Evolutionary conservation across 257 asterid species (phyloP), one percentile per base, ranked within the genome.

Genomic region (Sherardia arvensis): DNA sequence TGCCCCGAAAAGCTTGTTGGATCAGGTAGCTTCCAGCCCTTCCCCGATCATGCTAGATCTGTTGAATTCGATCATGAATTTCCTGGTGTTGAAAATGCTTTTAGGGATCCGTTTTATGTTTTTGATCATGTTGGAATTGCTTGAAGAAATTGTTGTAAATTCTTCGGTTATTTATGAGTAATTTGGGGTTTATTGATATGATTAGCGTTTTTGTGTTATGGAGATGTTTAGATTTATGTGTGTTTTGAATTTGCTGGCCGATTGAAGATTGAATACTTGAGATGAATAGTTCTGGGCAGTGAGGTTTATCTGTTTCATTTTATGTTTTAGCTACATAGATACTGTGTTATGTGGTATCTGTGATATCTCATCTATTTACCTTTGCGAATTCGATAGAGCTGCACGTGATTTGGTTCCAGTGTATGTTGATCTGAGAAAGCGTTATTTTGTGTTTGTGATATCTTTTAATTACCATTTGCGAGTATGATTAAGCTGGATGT

Each of bases 1-100:
- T 4, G 4, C 76, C 84, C 78, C 67, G 61, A 59, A n/a, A n/a
- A 64, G 54, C 45, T 43, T 22, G 43, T 78, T 48, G 78, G 81
- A 73, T 73, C 81, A 70, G 78, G 81, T 77, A 62, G 2, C 17
- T 30, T 18, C 27, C 61, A 4, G 11, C 7, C 21, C 20, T 8
- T n/a, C 2, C 17, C 29, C 0, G 38, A 3, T 45, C 28, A 40
- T 27, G 38, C 12, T 55, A 55, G 68, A 63, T 62, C 51, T 26
- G n/a, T 65, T 5, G 30, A 20, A 0, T 49, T 36, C 23, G 55
- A n/a, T 65, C 33, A 7, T 32, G 53, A 27, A 57, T 23, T 26
- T 25, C 18, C 4, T 57, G 6, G 10, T 21, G 5, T 10, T 12
- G 5, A 26, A 0, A n/a, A 1, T 26, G 30, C n/a, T 29, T 23